Percentiles rank a stretch among this genome's conserved stretches.
phyloP scores from a whole-genome alignment of 805 yeast species.

The Tetrapisispora namnaoensis region DNA sequence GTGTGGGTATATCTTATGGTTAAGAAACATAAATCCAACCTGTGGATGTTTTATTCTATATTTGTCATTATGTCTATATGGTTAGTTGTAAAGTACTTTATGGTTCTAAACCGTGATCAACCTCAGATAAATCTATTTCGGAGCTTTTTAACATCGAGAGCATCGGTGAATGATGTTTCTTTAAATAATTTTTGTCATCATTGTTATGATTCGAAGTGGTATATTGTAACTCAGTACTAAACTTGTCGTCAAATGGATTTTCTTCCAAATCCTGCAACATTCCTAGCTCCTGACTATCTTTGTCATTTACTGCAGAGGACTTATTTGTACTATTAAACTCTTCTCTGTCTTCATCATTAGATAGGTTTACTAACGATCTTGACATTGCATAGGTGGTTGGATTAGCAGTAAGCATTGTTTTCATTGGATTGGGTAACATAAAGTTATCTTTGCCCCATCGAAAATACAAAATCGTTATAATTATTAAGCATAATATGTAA shows the following conservation, averaged over 20 bases:
- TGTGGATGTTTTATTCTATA: neutral
- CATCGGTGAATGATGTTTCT: neutral
- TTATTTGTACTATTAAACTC: neutral
- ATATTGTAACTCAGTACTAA: neutral
- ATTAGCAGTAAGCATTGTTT: neutral
- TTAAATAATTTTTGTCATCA: neutral
- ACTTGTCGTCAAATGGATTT: constrained; percentile 2
- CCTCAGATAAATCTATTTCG: neutral
- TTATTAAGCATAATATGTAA: constrained; percentile 37
- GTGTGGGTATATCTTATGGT: neutral
- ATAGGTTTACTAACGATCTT: neutral
- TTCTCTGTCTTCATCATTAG: neutral
- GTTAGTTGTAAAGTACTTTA: too few relatives aligned
- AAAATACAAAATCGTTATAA: constrained; percentile 41
- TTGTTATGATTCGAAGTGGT: neutral
- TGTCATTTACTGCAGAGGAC: neutral
- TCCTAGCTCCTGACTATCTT: neutral
- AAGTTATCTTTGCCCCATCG: constrained; percentile 55
- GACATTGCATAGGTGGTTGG: neutral
- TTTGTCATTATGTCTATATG: neutral
- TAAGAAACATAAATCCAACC: neutral
- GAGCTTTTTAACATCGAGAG: neutral
- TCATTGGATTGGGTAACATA: constrained; percentile 47
- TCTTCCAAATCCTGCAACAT: neutral
- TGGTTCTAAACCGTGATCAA: neutral